A percentile compares a stretch with the other conserved stretches of the same genome.
Evolutionary conservation across 2,329 filamentous ascomycete species (phyloP).

Genomic region (Pseudodiploospora longispora): DNA sequence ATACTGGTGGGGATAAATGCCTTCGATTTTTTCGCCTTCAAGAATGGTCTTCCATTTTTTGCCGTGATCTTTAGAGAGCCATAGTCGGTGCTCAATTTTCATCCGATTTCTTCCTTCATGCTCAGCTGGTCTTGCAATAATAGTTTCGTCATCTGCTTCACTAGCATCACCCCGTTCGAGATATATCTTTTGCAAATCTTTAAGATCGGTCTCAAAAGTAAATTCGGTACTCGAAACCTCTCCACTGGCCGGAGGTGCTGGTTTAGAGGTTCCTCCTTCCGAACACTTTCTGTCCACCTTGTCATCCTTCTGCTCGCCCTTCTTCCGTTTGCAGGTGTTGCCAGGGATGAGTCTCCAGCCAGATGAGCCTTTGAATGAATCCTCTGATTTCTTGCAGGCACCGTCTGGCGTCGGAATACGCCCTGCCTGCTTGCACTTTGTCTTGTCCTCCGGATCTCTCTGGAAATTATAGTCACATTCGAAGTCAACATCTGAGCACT

Average conservation of each 20-base stretch:
- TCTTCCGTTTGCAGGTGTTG: constrained; percentile 58
- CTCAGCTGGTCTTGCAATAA: constrained; percentile 45
- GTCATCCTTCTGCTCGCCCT: constrained; percentile 59
- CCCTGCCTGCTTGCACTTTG: constrained; percentile 59
- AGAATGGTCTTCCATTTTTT: constrained; percentile 72
- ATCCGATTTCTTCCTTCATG: constrained; percentile 19
- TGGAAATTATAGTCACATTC: constrained; percentile 95
- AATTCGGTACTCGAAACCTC: constrained; percentile 55
- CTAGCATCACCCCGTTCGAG: constrained; percentile 67
- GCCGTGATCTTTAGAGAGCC: constrained; percentile 76
- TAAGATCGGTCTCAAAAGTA: constrained; percentile 52
- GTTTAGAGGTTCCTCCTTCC: constrained; percentile 39
- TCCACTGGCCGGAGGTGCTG: constrained; percentile 51
- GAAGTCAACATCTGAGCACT: constrained; percentile 78
- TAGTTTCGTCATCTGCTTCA: constrained; percentile 61
- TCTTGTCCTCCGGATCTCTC: constrained; percentile 53
- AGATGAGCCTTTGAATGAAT: constrained; percentile 75
- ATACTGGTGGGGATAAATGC: constrained; percentile 70
- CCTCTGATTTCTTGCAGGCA: constrained; percentile 56
- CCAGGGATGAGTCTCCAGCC: constrained; percentile 90
- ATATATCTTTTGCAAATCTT: constrained; percentile 55
- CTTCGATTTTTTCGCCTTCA: constrained; percentile 58
- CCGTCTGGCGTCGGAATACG: constrained; percentile 60
- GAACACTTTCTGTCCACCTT: constrained; percentile 69
- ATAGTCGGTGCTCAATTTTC: constrained; percentile 49